Percentiles rank a stretch among this genome's conserved stretches.
Conservation (phyloP, 2,329 filamentous ascomycete genomes). For the Colletotrichum australisinense region DNA sequence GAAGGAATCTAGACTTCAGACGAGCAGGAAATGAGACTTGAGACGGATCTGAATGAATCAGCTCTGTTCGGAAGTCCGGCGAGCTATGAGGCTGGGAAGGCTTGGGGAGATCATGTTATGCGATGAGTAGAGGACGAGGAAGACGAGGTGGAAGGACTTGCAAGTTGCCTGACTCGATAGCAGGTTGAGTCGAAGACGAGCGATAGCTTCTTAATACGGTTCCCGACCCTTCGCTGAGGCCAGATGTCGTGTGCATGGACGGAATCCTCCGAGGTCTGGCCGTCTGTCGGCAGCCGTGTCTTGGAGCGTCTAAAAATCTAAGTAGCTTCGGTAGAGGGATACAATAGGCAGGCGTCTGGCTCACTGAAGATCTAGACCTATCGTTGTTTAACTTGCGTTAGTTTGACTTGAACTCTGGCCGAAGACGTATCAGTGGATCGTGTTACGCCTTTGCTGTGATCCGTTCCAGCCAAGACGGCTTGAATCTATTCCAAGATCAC, state of each 20-base stretch:
- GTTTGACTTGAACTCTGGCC: neutral
- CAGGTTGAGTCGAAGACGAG: neutral
- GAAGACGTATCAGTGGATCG: neutral
- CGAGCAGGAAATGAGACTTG: neutral
- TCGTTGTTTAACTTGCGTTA: neutral
- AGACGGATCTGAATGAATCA: neutral
- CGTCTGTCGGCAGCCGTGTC: neutral
- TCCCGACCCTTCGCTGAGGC: neutral
- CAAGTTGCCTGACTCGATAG: constrained; percentile 2
- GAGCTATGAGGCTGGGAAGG: constrained; percentile 14
- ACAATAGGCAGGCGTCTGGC: neutral
- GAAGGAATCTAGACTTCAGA: constrained; percentile 2
- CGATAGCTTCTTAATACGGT: neutral
- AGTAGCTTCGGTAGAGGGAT: neutral
- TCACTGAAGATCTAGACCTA: neutral
- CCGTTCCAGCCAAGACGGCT: constrained; percentile 2
- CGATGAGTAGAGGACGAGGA: neutral
- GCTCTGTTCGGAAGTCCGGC: constrained; percentile 11
- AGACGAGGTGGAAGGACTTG: neutral
- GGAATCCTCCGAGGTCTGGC: neutral
- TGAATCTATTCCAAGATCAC: neutral
- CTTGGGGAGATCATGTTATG: constrained; percentile 27
- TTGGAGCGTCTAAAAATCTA: neutral
- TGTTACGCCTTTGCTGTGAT: neutral
- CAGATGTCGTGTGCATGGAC: neutral